phyloP scores from a whole-genome alignment of 352 stramenopile species.

The Phytophthora ramorum region DNA sequence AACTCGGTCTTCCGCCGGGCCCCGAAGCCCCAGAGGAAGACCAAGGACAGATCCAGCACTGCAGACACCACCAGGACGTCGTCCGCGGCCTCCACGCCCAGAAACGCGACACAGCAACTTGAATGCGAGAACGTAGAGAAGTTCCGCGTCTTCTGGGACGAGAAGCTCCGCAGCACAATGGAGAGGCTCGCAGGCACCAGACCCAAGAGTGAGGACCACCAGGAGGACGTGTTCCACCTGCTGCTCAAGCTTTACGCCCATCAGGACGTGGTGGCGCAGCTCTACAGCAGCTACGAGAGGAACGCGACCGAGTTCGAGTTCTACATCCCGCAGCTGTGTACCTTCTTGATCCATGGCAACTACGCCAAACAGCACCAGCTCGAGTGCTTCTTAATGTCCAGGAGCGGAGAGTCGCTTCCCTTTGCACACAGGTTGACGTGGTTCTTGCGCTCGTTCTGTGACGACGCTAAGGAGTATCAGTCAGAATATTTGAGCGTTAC shows the following conservation, averaged over 20 bases:
- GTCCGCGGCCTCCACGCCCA: conserved; percentile 38
- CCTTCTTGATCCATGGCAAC: conserved; percentile 84
- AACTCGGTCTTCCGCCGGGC: conserved; percentile 48
- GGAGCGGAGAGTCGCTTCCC: conserved; percentile 79
- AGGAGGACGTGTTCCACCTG: conserved; percentile 72
- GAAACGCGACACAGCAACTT: conserved; percentile 8
- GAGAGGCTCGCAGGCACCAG: conserved; percentile 49
- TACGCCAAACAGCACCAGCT: conserved; percentile 87
- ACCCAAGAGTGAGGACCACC: conserved; percentile 22
- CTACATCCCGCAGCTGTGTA: conserved; percentile 91
- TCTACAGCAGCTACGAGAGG: conserved; percentile 74
- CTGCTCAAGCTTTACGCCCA: conserved; percentile 84
- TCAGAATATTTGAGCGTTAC: conserved; percentile 82
- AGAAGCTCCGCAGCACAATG: conserved; percentile 74
- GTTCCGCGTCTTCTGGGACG: conserved; percentile 84
- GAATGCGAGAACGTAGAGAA: conserved; percentile 60
- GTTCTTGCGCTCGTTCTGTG: conserved; percentile 90
- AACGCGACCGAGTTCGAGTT: conserved; percentile 85
- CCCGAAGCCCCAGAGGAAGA: conserved; percentile 19
- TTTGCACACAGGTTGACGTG: conserved; percentile 88
- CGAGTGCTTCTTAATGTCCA: conserved; percentile 88
- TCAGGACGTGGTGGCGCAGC: conserved; percentile 79
- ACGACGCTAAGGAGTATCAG: conserved; percentile 65
- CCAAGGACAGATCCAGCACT: conserved; percentile 37
- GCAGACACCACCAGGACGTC: conserved; percentile 37